Evolutionary conservation across 352 stramenopile genomes (phyloP), one percentile per base, ranked within the genome.

Genomic region (Phytophthora tubulina): DNA sequence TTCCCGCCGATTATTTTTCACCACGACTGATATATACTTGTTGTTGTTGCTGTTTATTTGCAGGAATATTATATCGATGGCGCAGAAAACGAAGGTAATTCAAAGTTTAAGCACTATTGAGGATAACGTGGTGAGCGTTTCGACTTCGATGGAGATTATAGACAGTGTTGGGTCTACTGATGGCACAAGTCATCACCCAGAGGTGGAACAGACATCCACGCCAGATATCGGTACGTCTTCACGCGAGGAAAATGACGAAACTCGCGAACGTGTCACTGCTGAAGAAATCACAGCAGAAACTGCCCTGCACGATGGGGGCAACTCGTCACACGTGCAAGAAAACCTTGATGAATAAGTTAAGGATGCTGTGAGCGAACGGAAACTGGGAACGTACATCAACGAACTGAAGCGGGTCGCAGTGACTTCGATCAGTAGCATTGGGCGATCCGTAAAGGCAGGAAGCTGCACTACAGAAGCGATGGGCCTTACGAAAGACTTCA

Each of bases 61-160:
- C 65, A 63, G 45, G 9, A 59, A 33, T 45, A 33, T 63, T 6
- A 51, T 54, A 7, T 48, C 17, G 8, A 45, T 56, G 38, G 14
- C 30, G 27, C 46, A 67, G 30, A 58, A 52, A 11, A 46, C 31
- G 6, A 48, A 38, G 57, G 21, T 27, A 27, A 39, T 15, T 9
- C 11, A 9, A 8, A 39, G 4, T 55, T 39, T 2, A 39, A 55
- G 6, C 14, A 13, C 32, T n/a, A 13, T 6, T 45, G 50, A 45
- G 50, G 15, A 57, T 8, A 57, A 45, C 6, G 17, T 17, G 31
- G 15, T 6, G 31, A 27, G 7, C 7, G 15, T 15, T 31, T 27
- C 21, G 21, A 27, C 21, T 27, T 27, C 21, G 21, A 27, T 27
- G 21, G 21, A 27, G 21, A 27, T 27, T 27, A 27, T 27, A 27